phyloP scores from a whole-genome alignment of 345 rosid genomes.

The Eucalyptus melliodora region DNA sequence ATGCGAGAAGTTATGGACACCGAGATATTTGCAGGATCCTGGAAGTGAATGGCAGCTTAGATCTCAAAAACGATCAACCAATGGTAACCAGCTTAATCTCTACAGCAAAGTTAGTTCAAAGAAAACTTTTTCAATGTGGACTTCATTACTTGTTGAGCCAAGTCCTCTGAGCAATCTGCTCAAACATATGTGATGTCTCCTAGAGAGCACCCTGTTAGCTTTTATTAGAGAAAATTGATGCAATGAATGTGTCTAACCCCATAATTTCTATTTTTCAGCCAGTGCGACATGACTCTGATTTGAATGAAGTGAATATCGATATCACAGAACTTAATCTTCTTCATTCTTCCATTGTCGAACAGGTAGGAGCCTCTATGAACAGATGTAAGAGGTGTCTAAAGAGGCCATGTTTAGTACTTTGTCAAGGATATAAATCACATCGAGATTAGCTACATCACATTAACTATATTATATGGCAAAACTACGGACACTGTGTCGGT shows the following conservation, averaged over 20 bases:
- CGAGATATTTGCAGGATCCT: conserved; percentile 58
- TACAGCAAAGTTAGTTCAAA: neutral
- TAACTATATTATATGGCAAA: neutral
- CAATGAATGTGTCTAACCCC: neutral
- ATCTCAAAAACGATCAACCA: conserved; percentile 29
- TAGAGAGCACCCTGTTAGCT: neutral
- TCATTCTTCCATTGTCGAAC: conserved; percentile 19
- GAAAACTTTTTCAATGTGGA: neutral
- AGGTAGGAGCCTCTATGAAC: conserved; percentile 7
- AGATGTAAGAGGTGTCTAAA: neutral
- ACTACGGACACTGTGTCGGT: neutral
- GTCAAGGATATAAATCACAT: neutral
- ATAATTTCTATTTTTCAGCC: conserved; percentile 11
- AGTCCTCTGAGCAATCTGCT: neutral
- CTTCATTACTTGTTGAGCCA: neutral
- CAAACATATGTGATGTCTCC: neutral
- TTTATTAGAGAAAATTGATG: neutral
- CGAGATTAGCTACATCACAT: neutral
- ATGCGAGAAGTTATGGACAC: conserved; percentile 45
- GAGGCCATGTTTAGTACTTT: neutral
- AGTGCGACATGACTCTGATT: conserved; percentile 25
- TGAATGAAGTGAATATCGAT: conserved; percentile 35
- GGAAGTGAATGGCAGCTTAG: conserved; percentile 53
- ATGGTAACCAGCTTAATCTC: conserved; percentile 6
- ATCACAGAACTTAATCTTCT: conserved; percentile 25